phyloP scores from a whole-genome alignment of 129 eudicot species.

The Tagetes patula region DNA sequence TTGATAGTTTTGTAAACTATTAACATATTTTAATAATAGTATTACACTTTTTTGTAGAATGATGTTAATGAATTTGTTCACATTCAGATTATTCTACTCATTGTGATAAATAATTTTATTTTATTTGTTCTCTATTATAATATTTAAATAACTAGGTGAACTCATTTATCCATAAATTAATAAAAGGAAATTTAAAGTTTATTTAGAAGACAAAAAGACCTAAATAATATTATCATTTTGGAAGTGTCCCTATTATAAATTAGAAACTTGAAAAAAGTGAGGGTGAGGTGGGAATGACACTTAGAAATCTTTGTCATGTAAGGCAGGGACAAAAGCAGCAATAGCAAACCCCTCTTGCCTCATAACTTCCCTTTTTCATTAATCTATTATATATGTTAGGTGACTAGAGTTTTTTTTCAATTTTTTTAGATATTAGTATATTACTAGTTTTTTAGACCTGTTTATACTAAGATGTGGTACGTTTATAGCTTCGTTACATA shows the following conservation, averaged over 20 bases:
- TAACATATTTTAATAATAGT: no score
- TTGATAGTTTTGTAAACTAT: background rate
- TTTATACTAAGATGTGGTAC: no score
- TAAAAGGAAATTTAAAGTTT: no score
- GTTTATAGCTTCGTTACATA: no score
- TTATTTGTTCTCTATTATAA: no score
- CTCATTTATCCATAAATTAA: background rate
- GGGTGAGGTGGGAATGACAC: conserved; percentile 30
- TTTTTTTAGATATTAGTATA: background rate
- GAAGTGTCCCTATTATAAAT: conserved; percentile 1
- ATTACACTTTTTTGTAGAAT: no score
- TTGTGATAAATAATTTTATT: background rate
- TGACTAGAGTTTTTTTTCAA: background rate
- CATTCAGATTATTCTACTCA: no score
- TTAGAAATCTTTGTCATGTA: conserved; percentile 29
- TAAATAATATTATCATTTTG: background rate
- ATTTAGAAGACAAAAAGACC: background rate
- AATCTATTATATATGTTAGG: background rate
- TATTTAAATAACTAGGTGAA: background rate
- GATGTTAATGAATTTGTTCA: no score
- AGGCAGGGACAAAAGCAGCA: conserved; percentile 33
- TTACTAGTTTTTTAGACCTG: background rate
- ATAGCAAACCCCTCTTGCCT: conserved; percentile 26
- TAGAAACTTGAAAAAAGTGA: conserved; percentile 24
- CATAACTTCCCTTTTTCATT: conserved; percentile 5